Evolutionary conservation across 2,329 filamentous ascomycete genomes (phyloP), one percentile per base, ranked within the genome.

Genomic region (Blastomyces gilchristii): DNA sequence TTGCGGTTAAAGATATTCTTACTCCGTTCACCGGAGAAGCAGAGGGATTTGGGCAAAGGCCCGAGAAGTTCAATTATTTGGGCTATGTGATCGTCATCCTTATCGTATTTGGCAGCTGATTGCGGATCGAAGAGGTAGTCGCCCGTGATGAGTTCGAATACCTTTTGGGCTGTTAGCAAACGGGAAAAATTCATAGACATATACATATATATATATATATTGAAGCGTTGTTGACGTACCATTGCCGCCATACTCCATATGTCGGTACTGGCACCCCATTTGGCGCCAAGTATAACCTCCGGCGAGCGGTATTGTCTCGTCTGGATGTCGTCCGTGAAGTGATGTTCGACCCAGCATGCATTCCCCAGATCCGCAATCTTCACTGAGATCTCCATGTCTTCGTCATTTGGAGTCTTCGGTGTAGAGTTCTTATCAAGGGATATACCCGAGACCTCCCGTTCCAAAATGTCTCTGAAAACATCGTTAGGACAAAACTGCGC

Each of bases 181-280:
- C 31, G 52, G 47, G 43, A 18, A 45, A 28, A 41, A 22, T 25
- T 12, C 31, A 28, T 31, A 45, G 54, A n/a, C 31, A 57, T 39
- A 43, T 45, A 58, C 12, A 43, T 16, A 43, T 43, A 31, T 31
- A 31, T 31, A 31, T 8, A 8, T 11, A 50, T 34, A 37, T 5
- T 11, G 9, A 28, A 59, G 73, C 45, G n/a, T n/a, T n/a, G n/a
- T 22, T 8, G 45, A 49, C 85, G 71, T 82, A 97, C 94, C 94
- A 99, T 99, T 69, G 90, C 90, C 64, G 94, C 92, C 94, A 99
- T 99, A 78, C 93, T 97, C 94, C 94, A 99, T 8, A 97, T 90
- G 77, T 99, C 94, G 1, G 94, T 97, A 74, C 93, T 97, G n/a
- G 94, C 94, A 68, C 94, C 94, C 94, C 94, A 99, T 80, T 97